Percentiles rank a stretch among this genome's conserved stretches.
These are phyloP conservation scores for Geosmithia morbida DNA, from an alignment of 2,329 filamentous ascomycete species.

Conservation along the genomic window DNA sequence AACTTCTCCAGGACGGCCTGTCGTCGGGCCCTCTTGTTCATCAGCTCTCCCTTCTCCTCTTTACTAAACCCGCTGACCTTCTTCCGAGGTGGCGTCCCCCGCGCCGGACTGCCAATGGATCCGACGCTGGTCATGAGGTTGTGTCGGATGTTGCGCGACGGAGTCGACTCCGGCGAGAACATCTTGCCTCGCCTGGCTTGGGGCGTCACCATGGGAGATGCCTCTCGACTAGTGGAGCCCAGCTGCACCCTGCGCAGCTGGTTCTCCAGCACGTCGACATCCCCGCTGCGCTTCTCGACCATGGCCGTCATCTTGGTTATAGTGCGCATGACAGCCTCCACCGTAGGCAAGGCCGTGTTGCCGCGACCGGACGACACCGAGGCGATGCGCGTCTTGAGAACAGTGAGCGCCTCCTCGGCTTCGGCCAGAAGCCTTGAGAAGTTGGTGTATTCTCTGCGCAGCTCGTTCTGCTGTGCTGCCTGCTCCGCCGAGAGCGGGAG, in stretches of 20 bases:
- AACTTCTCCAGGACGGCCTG: slow-evolving; percentile 38
- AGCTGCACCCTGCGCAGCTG: slow-evolving; percentile 65
- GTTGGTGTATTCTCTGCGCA: slow-evolving; percentile 60
- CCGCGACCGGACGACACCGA: slow-evolving; percentile 33
- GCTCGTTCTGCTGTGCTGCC: slow-evolving; percentile 66
- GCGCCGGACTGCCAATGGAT: slow-evolving; percentile 23
- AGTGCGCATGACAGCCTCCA: slow-evolving; percentile 83
- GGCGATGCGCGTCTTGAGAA: slow-evolving; percentile 68
- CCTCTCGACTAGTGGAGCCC: slow-evolving; percentile 26
- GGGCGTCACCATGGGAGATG: slow-evolving; percentile 24
- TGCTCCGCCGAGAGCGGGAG: slow-evolving; percentile 78
- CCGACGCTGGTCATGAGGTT: slow-evolving; percentile 19
- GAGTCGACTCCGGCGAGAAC: slow-evolving; percentile 28
- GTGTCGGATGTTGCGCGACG: slow-evolving; percentile 24
- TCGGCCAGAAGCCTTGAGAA: slow-evolving; percentile 64
- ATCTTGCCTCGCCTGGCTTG: slow-evolving; percentile 20
- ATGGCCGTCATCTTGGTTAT: slow-evolving; percentile 87
- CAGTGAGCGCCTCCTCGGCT: slow-evolving; percentile 63
- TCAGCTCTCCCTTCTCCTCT: slow-evolving; percentile 42
- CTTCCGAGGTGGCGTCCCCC: slow-evolving; percentile 36
- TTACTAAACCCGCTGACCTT: slow-evolving; percentile 47
- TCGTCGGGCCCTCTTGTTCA: slow-evolving; percentile 36
- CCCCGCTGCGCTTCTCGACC: slow-evolving; percentile 80
- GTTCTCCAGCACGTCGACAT: slow-evolving; percentile 79
- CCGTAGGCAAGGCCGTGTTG: slow-evolving; percentile 52